Base-by-base conservation (phyloP, 1,284 basidiomycete genomes). In the Xerocomus tenax region DNA sequence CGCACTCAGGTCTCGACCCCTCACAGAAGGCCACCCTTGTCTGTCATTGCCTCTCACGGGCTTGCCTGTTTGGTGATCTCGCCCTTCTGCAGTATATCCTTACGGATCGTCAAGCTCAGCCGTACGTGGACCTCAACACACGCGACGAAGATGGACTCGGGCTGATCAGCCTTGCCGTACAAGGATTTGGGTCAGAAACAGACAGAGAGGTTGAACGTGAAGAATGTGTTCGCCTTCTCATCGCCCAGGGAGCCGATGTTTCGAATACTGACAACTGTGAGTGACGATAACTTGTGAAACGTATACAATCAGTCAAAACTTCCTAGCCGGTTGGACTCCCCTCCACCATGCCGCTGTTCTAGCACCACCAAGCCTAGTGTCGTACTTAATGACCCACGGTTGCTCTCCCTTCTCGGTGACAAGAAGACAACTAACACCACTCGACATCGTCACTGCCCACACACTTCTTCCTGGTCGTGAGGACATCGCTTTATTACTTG, bases 261-360 rank as follows among this genome's bases (percentile, higher is more conserved):
- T 71, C 69, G 28, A 61, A 68, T 42, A 71, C 75, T 25, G 91
- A 93, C 65, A 72, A 81, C 59, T 76, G 86, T 85, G 59, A 48
- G 76, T 40, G 40, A 36, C 26, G n/a, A 48, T 48, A 45, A 35
- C 40, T 50, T 29, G 13, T 48, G 16, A 28, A 45, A 35, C 30
- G 29, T 26, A 32, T 43, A 12, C 23, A 39, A 38, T 46, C 41
- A 38, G 29, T 57, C 48, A 61, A 18, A 38, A 23, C 43, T 32
- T 46, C 47, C 50, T 61, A 91, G 90, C 79, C 52, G 93, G 94
- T 36, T 98, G 94, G 94, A 93, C 91, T 3, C 84, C 94, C 1
- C 73, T 98, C n/a, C 95, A 97, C 65, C 88, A 95, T 71, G 92
- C 94, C 9, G 88, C 87, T 13, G 71, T 97, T 50, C 74, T 91